phyloP scores from a whole-genome alignment of 2,329 filamentous ascomycete genomes.

The Ophiocordyceps camponoti-leonardi region DNA sequence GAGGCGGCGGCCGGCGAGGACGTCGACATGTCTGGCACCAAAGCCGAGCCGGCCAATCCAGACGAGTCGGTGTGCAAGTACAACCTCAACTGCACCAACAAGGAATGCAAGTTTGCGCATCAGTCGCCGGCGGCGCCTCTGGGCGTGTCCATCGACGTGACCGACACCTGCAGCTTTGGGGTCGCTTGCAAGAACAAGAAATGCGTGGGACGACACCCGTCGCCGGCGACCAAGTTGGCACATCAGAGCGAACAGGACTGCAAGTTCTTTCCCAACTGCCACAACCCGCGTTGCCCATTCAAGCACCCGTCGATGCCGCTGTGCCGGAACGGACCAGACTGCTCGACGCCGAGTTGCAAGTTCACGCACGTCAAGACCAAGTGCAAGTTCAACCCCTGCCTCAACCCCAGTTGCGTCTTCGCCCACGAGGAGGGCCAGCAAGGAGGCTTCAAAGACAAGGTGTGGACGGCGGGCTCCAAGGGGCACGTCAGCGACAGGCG shows the following conservation, averaged over 20 bases:
- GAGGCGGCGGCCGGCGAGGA: constrained; percentile 35
- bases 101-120: constrained; percentile 82
- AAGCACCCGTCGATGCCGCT: constrained; percentile 73
- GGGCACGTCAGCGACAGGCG: constrained; percentile 74
- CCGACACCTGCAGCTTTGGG: constrained; percentile 67
- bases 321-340: constrained; percentile 84
- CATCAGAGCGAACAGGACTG: constrained; percentile 76
- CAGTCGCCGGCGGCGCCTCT: constrained; percentile 81
- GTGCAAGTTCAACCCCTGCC: constrained; percentile 85
- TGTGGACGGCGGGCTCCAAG: constrained; percentile 55
- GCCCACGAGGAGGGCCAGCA: constrained; percentile 86
- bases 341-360: constrained; percentile 64
- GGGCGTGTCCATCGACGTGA: constrained; percentile 59
- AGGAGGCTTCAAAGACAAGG: constrained; percentile 71
- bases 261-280: constrained; percentile 83
- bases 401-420: constrained; percentile 75
- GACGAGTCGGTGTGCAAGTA: constrained; percentile 68
- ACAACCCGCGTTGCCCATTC: constrained; percentile 76
- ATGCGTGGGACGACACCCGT: constrained; percentile 82
- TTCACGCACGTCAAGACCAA: constrained; percentile 74
- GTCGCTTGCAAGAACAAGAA: constrained; percentile 92
- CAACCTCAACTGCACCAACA: constrained; percentile 76
- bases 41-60: constrained; percentile 36
- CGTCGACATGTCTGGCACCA: constrained; percentile 40
- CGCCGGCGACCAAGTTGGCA: constrained; percentile 61